Conservation (phyloP, 2,329 filamentous ascomycete species). For the Phialophora chinensis region DNA sequence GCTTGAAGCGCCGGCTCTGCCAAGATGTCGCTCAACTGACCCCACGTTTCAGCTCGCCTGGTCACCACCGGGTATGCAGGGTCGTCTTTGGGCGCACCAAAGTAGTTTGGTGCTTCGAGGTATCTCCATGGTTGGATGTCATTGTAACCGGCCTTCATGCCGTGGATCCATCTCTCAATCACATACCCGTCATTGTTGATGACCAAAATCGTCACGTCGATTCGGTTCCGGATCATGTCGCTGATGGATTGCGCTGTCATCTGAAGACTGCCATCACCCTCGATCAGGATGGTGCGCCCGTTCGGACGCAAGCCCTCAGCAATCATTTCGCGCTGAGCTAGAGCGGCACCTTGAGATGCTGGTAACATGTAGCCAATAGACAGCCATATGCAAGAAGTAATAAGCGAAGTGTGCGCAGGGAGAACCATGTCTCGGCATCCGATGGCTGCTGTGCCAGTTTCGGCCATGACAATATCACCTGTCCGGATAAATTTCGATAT, state of each 20-base stretch:
- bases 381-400: constrained; percentile 63
- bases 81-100: constrained; percentile 37
- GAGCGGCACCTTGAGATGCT: constrained; percentile 61
- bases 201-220: constrained; percentile 58
- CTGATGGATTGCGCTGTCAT: constrained; percentile 71
- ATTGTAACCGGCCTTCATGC: constrained; percentile 60
- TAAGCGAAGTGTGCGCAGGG: constrained; percentile 55
- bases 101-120: constrained; percentile 50
- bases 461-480: constrained; percentile 63
- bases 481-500: constrained; percentile 61
- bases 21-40: constrained; percentile 35
- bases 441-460: constrained; percentile 65
- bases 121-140: constrained; percentile 62
- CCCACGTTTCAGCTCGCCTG: constrained; percentile 36
- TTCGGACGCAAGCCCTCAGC: constrained; percentile 58
- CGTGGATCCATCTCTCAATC: constrained; percentile 64
- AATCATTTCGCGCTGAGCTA: constrained; percentile 59
- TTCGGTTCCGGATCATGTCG: constrained; percentile 63
- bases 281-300: constrained; percentile 62
- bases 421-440: constrained; percentile 60
- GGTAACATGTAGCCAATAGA: constrained; percentile 68
- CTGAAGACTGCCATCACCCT: constrained; percentile 69
- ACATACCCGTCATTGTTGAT: constrained; percentile 67
- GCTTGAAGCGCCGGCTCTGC: constrained; percentile 44
- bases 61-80: constrained; percentile 38